phyloP scores from a whole-genome alignment of 139 green algal species.

The Chlamydomonas sp. region DNA sequence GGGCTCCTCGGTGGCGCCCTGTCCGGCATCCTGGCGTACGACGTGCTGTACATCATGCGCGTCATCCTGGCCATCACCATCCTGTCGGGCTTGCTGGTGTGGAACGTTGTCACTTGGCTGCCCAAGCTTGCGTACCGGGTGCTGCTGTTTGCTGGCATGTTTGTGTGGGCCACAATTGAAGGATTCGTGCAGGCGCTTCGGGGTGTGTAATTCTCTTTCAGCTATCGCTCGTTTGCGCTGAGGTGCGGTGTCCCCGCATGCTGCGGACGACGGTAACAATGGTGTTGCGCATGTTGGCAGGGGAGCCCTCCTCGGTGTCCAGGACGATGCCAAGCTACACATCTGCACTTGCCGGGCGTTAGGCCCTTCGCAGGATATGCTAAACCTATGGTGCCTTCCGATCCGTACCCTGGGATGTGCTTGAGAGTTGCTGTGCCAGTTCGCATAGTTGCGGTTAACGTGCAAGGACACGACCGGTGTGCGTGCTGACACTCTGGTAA shows the following conservation, averaged over 20 bases:
- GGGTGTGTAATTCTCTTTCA: neutral
- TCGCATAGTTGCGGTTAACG: neutral
- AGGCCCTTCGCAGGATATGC: too few species aligned
- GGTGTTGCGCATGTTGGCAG: too few species aligned
- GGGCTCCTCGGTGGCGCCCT: constrained; percentile 17
- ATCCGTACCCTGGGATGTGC: neutral
- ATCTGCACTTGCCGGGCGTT: neutral
- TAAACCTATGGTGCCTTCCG: too few species aligned
- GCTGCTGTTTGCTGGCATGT: neutral
- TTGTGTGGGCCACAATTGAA: neutral
- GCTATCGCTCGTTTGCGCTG: neutral
- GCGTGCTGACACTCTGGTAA: too few species aligned
- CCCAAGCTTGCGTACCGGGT: neutral
- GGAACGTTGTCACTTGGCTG: constrained; percentile 4
- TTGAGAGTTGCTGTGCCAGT: neutral
- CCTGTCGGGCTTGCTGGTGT: neutral
- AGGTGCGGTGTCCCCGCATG: too few species aligned
- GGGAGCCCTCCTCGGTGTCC: neutral
- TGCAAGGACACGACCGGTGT: too few species aligned
- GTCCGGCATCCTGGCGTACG: constrained; percentile 14
- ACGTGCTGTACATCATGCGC: constrained; percentile 5
- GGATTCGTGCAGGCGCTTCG: constrained; percentile 4
- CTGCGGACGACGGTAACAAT: too few species aligned
- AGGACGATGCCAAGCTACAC: neutral
- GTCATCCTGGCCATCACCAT: constrained; percentile 5